A percentile compares a stretch with the other conserved stretches of the same genome.
Conservation (phyloP, 768 basidiomycete species). For the Mrakia frigida region DNA sequence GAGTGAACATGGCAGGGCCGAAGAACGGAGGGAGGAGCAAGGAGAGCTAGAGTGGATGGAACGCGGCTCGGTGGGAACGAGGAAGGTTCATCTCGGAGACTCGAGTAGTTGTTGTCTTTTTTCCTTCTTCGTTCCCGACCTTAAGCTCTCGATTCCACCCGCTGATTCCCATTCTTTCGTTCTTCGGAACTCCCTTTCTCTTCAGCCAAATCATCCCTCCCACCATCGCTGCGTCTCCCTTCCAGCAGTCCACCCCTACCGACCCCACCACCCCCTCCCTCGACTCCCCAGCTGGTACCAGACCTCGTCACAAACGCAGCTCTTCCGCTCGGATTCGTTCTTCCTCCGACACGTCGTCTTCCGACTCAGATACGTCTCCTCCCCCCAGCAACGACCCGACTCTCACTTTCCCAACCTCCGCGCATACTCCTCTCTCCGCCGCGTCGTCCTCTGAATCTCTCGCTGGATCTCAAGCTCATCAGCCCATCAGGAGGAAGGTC, state of each 20-base stretch:
- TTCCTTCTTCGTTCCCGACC: neutral
- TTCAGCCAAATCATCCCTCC: slow-evolving; percentile 15
- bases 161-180: neutral
- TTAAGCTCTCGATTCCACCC: neutral
- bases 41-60: too few relatives aligned
- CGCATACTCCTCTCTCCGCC: neutral
- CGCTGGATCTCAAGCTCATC: neutral
- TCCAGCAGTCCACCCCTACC: neutral
- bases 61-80: too few relatives aligned
- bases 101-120: too few relatives aligned
- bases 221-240: slow-evolving; percentile 5
- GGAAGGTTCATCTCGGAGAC: too few relatives aligned
- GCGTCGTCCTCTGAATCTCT: slow-evolving; percentile 10
- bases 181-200: neutral
- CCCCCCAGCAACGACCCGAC: slow-evolving; percentile 1
- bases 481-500: slow-evolving; percentile 8
- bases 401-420: neutral
- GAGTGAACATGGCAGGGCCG: neutral
- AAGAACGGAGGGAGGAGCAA: neutral
- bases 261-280: neutral
- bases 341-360: slow-evolving; percentile 20
- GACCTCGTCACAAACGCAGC: slow-evolving; percentile 13
- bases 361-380: slow-evolving; percentile 1
- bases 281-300: neutral
- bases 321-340: slow-evolving; percentile 22